Base-by-base conservation (phyloP, 495 filamentous ascomycete genomes). In the Penicillium samsonianum region DNA sequence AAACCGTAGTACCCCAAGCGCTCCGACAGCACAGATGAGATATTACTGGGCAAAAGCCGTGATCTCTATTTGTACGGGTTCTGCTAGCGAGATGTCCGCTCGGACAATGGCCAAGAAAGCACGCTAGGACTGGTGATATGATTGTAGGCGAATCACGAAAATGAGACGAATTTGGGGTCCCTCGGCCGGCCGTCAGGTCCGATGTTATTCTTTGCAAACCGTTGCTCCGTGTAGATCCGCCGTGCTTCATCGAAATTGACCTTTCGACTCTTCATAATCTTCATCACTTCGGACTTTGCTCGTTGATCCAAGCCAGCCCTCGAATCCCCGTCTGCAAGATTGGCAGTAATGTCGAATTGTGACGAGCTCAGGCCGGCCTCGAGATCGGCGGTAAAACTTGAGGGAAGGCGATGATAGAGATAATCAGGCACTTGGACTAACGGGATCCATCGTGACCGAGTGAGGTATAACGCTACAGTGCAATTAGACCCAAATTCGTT, bases 101-200 rank as follows among this genome's bases (percentile, higher is more conserved):
- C 22, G 14, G 35, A 40, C 19, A n/a, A 31, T 31, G 40, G 50
- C 7, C 9, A 33, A 54, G 20, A 33, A 25, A 49, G 23, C 12
- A 19, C 12, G 31, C n/a, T 23, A 5, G 26, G 8, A 30, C 14
- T 12, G 17, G 2, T 23, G 45, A 37, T 30, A 48, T 37, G 44
- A 20, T 17, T 38, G 30, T 11, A 22, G 49, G 40, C 16, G 26
- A 30, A 46, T 79, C 64, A 95, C 25, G 90, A 94, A 73, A 96
- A 96, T 53, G 89, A 92, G 11, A 96, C 90, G 68, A 96, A 95
- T 78, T 96, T 96, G 55, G 91, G 91, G 80, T 97, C 94, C 69
- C 85, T 84, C 49, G 94, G 94, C 65, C 84, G 74, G 33, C 95
- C 94, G 72, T 98, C 95, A 16, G 87, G 78, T 11, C 85, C 92